A percentile compares a stretch with the other conserved stretches of the same genome.
Conservation (phyloP, 305 asterid species). For the Rubia tinctorum region DNA sequence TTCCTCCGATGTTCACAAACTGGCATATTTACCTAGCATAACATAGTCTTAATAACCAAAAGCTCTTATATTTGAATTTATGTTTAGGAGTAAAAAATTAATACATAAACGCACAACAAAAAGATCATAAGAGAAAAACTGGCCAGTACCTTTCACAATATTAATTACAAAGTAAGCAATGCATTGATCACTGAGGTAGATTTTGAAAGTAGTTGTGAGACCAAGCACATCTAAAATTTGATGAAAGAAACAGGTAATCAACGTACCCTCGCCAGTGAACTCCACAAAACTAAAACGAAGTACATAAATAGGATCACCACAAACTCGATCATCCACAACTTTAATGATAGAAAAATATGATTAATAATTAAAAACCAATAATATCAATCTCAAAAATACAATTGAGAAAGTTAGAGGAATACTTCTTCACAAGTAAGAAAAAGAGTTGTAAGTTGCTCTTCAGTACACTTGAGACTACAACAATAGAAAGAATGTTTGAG, state of each 20-base stretch:
- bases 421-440: slow-evolving; percentile 89
- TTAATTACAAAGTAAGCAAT: no score
- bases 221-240: neutral
- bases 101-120: no score
- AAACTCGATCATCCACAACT: slow-evolving; percentile 97
- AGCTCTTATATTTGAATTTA: no score
- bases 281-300: slow-evolving; percentile 91
- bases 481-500: slow-evolving; percentile 8
- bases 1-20: neutral
- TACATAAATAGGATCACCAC: slow-evolving; percentile 96
- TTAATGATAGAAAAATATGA: slow-evolving; percentile 27
- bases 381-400: neutral
- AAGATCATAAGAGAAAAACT: no score
- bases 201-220: slow-evolving; percentile 17
- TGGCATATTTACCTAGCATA: neutral
- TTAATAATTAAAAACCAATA: neutral
- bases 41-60: no score
- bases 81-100: no score
- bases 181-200: neutral
- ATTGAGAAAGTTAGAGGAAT: slow-evolving; percentile 3
- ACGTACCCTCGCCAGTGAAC: slow-evolving; percentile 82
- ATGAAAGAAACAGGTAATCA: slow-evolving; percentile 15
- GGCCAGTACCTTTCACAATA: no score
- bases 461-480: slow-evolving; percentile 61
- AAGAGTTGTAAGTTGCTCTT: slow-evolving; percentile 94